These are phyloP conservation scores for Diutina mesorugosa DNA, from an alignment of 1,139 yeast species.

Conservation along the genomic window DNA sequence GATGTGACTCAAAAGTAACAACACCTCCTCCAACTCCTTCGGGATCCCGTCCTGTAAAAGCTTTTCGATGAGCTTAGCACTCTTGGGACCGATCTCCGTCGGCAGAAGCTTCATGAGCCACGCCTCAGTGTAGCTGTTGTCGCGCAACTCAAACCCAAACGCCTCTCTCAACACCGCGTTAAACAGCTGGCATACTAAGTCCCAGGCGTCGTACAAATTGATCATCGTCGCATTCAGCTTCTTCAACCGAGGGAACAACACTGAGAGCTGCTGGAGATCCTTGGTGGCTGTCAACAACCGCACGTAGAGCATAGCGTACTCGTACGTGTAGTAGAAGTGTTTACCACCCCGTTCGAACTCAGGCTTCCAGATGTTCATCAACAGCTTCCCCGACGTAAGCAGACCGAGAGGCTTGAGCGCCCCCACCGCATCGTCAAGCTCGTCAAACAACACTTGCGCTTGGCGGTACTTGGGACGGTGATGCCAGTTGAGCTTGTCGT, in stretches of 20 bases:
- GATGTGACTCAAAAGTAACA: slow-evolving; percentile 19
- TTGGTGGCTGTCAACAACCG: slow-evolving; percentile 38
- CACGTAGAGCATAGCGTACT: slow-evolving; percentile 55
- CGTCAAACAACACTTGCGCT: slow-evolving; percentile 50
- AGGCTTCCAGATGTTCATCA: slow-evolving; percentile 88
- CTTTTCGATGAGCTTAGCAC: slow-evolving; percentile 19
- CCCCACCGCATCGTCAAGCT: slow-evolving; percentile 32
- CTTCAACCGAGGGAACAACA: slow-evolving; percentile 57
- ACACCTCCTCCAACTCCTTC: background rate
- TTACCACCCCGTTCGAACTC: slow-evolving; percentile 87
- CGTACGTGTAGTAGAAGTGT: slow-evolving; percentile 68
- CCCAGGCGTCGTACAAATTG: slow-evolving; percentile 54
- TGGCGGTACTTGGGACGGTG: slow-evolving; percentile 71
- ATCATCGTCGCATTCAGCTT: slow-evolving; percentile 69
- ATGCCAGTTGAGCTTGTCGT: slow-evolving; percentile 86
- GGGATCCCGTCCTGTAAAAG: slow-evolving; percentile 11
- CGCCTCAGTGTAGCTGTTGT: slow-evolving; percentile 31
- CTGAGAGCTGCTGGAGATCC: slow-evolving; percentile 48
- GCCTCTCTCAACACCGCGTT: slow-evolving; percentile 38
- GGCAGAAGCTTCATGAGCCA: slow-evolving; percentile 32
- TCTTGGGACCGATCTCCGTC: slow-evolving; percentile 29
- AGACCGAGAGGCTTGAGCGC: slow-evolving; percentile 57
- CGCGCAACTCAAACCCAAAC: slow-evolving; percentile 26
- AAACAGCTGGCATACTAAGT: slow-evolving; percentile 31
- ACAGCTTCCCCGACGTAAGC: slow-evolving; percentile 53